These are phyloP conservation scores for Fragaria iinumae DNA, from an alignment of 306 rosid species.

Conservation along the genomic window DNA sequence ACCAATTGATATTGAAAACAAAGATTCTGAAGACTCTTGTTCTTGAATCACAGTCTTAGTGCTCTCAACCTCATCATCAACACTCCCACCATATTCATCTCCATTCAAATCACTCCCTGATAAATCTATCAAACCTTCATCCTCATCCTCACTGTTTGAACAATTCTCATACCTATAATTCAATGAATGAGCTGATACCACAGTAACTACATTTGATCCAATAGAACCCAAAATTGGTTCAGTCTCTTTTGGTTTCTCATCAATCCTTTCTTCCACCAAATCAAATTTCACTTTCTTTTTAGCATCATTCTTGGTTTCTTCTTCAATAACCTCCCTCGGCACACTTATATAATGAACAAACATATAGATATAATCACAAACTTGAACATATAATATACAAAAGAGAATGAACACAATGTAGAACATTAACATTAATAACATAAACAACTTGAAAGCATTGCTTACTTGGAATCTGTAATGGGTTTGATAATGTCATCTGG, in stretches of 20 bases:
- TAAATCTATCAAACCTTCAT: slow-evolving; percentile 16
- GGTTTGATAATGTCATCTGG: slow-evolving; percentile 20
- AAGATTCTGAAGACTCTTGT: slow-evolving; percentile 65
- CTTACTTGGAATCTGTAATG: slow-evolving; percentile 47
- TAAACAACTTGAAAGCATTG: slow-evolving; percentile 6
- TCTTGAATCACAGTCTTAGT: slow-evolving; percentile 20
- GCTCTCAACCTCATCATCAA: slow-evolving; percentile 8
- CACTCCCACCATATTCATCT: not conserved
- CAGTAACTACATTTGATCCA: slow-evolving; percentile 14
- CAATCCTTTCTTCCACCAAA: slow-evolving; percentile 27
- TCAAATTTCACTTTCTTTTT: slow-evolving; percentile 28
- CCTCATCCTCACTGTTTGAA: slow-evolving; percentile 25
- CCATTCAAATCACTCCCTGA: slow-evolving; percentile 17
- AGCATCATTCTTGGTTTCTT: slow-evolving; percentile 23
- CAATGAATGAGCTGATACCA: not conserved
- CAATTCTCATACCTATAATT: slow-evolving; percentile 31
- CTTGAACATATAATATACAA: not conserved
- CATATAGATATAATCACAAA: not conserved
- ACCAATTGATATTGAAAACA: slow-evolving; percentile 63
- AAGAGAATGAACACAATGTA: not conserved
- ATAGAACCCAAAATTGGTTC: slow-evolving; percentile 10
- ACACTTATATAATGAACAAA: slow-evolving; percentile 3
- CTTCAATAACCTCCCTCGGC: slow-evolving; percentile 41
- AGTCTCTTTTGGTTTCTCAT: slow-evolving; percentile 15
- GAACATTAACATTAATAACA: not conserved